Percentiles rank a stretch among this genome's conserved stretches.
These are phyloP conservation scores for Taphrina deformans DNA, from an alignment of 1,139 yeast genomes.

Conservation along the genomic window DNA sequence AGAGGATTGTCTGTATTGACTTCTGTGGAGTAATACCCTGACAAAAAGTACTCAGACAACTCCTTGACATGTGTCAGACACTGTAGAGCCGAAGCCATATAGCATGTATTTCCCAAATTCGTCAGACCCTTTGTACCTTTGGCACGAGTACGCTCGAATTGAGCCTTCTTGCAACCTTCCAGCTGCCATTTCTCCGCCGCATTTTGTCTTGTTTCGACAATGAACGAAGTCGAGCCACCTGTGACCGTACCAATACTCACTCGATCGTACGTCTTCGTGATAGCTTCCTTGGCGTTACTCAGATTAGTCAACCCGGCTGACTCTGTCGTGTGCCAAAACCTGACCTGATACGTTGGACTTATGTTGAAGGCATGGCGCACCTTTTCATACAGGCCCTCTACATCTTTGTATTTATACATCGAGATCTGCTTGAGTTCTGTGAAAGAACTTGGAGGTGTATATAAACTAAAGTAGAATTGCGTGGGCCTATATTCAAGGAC, in stretches of 20 bases:
- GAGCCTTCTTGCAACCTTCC: conserved; percentile 21
- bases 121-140: conserved; percentile 55
- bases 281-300: conserved; percentile 20
- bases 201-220: conserved; percentile 20
- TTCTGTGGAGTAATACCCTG: conserved; percentile 63
- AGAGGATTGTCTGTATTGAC: conserved; percentile 75
- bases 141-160: conserved; percentile 6
- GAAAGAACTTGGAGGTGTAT: conserved; percentile 29
- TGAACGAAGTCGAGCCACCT: conserved; percentile 21
- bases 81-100: conserved; percentile 95
- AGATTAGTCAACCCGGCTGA: conserved; percentile 26
- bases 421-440: conserved; percentile 17
- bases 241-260: conserved; percentile 26
- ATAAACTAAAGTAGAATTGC: conserved; percentile 24
- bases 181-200: conserved; percentile 25
- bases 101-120: conserved; percentile 91
- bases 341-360: conserved; percentile 1
- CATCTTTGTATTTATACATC: conserved; percentile 27
- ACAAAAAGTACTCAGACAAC: conserved; percentile 67
- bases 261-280: conserved; percentile 13
- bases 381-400: conserved; percentile 29
- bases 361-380: conserved; percentile 23
- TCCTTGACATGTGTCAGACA: conserved; percentile 88
- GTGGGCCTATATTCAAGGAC: conserved; percentile 19
- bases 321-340: conserved; percentile 29